Evolutionary conservation across 2,329 filamentous ascomycete species (phyloP), one percentile per base, ranked within the genome.

Genomic region (Sporothrix schenckii): DNA sequence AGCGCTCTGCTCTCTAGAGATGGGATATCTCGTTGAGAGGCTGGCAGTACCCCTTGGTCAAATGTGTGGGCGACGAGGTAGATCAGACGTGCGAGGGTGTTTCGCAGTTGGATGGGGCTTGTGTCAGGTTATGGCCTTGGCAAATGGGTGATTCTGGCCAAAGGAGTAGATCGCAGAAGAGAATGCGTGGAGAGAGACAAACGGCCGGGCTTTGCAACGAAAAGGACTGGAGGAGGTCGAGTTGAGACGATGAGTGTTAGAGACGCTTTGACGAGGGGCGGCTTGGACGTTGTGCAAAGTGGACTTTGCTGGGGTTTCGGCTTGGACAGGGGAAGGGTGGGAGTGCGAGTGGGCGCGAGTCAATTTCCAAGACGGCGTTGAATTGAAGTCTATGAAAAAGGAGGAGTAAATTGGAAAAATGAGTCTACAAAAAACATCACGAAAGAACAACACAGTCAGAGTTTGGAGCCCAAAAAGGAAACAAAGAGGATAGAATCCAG

Each of bases 231-330:
- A 41, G 73, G 73, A 76, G 78, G 80, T 81, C 70, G 72, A 76
- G 78, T 81, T 81, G 82, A 83, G 81, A 83, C 82, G 79, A 77
- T 75, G 71, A 71, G 70, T 79, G 82, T 83, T 79, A 81, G 80
- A 82, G 80, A 77, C 77, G 80, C 80, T 80, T 81, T 78, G 80
- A 78, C 78, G 75, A 77, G 78, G 80, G 77, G 75, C 63, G 70
- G 53, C 49, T 70, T 50, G 70, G 79, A 77, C 76, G 80, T 79
- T 79, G 80, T 77, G 79, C 77, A 77, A 75, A 77, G 77, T 78
- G 77, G 75, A 27, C 66, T 70, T 72, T 71, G 74, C 16, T 77
- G 77, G 73, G 76, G 79, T 81, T 81, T 81, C 80, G 79, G 72
- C 74, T 75, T 72, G 44, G 75, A 76, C 78, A 80, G 77, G 79